Conservation (phyloP, 129 eudicot genomes). For the Kitagawia praeruptora region DNA sequence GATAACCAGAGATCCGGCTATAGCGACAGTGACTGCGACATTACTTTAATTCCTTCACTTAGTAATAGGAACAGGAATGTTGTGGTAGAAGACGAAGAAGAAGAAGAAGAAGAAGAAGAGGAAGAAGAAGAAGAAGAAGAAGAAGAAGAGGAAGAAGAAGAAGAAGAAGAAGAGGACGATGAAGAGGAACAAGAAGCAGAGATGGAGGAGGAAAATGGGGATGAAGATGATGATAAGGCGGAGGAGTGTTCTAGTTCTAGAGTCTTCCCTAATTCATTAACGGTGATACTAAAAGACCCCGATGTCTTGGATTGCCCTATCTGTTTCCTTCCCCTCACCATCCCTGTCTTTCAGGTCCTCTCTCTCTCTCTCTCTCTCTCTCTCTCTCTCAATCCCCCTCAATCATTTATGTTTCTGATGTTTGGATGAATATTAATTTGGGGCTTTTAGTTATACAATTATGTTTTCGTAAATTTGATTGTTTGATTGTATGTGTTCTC, state of each 20-base stretch:
- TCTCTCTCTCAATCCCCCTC: background rate
- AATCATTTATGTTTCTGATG: background rate
- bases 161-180: background rate
- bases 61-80: background rate
- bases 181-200: background rate
- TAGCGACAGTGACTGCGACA: too few relatives aligned
- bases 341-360: constrained; percentile 73
- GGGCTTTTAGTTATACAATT: background rate
- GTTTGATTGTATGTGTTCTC: background rate
- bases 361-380: background rate
- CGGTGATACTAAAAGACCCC: constrained; percentile 51
- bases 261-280: constrained; percentile 1
- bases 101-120: background rate
- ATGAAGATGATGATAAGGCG: background rate
- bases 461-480: background rate
- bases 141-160: background rate
- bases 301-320: constrained; percentile 84
- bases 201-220: background rate
- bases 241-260: background rate
- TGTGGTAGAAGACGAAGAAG: background rate
- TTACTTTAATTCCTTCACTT: too few relatives aligned
- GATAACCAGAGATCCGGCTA: too few relatives aligned
- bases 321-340: constrained; percentile 43
- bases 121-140: background rate
- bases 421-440: background rate